These are phyloP conservation scores for Arthrinium phaeospermum DNA, from an alignment of 2,329 filamentous ascomycete genomes.

Conservation along the genomic window DNA sequence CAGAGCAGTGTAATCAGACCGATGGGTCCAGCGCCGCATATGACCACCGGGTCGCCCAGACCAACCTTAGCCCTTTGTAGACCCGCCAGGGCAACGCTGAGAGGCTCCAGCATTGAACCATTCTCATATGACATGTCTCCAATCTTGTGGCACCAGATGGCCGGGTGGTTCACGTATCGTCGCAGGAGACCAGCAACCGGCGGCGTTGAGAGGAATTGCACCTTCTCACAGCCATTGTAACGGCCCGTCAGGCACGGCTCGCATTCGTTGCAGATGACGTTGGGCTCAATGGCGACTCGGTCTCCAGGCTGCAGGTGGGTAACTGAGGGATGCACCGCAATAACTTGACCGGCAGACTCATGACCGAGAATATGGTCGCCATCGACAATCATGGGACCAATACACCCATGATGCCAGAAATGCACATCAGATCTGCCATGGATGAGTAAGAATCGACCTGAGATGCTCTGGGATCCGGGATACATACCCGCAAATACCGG, in stretches of 20 bases:
- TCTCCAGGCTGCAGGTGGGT: conserved; percentile 81
- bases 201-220: conserved; percentile 88
- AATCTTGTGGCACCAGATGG: conserved; percentile 96
- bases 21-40: conserved; percentile 94
- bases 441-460: background rate
- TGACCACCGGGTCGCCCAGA: conserved; percentile 84
- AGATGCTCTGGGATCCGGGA: conserved; percentile 25
- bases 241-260: conserved; percentile 89
- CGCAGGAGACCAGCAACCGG: conserved; percentile 86
- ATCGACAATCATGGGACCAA: conserved; percentile 92
- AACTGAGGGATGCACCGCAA: conserved; percentile 83
- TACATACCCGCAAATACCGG: conserved; percentile 88
- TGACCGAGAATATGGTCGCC: conserved; percentile 92
- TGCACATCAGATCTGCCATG: conserved; percentile 81
- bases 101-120: conserved; percentile 87
- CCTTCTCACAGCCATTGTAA: conserved; percentile 92
- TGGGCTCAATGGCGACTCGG: conserved; percentile 91
- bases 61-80: conserved; percentile 82
- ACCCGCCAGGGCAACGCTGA: conserved; percentile 86
- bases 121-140: conserved; percentile 90
- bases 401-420: conserved; percentile 96
- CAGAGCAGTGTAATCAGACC: conserved; percentile 89
- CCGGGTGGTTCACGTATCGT: conserved; percentile 93
- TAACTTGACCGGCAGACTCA: conserved; percentile 85
- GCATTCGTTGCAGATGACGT: conserved; percentile 89